phyloP scores from a whole-genome alignment of 1,284 basidiomycete species.

The Termitomyces sp. region DNA sequence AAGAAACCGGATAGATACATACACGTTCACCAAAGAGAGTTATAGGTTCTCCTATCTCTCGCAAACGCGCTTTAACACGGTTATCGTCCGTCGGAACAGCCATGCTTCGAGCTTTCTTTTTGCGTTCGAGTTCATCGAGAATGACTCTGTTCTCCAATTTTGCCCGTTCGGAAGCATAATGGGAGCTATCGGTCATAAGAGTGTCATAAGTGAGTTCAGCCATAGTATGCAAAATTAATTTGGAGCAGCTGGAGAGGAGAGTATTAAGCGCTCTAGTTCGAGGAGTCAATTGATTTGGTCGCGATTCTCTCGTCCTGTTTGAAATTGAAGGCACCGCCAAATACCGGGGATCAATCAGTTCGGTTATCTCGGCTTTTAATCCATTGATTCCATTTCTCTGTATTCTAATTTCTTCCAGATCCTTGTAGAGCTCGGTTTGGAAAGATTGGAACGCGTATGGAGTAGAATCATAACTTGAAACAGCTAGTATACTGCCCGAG shows the following conservation, averaged over 20 bases:
- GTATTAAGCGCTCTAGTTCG: background rate
- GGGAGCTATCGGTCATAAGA: slow-evolving; percentile 71
- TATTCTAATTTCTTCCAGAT: background rate
- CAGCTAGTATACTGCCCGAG: background rate
- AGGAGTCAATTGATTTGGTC: background rate
- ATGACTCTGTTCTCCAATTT: slow-evolving; percentile 75
- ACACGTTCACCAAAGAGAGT: slow-evolving; percentile 97
- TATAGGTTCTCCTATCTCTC: slow-evolving; percentile 94
- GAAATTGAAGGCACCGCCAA: background rate
- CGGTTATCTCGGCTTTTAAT: background rate
- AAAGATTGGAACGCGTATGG: background rate
- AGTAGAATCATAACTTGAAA: background rate
- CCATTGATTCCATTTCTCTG: background rate
- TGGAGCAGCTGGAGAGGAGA: background rate
- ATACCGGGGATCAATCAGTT: background rate
- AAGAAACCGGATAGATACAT: slow-evolving; percentile 29
- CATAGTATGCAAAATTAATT: slow-evolving; percentile 34
- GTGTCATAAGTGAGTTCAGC: slow-evolving; percentile 69
- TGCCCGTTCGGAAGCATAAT: slow-evolving; percentile 66
- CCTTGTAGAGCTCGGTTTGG: background rate
- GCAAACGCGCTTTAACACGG: slow-evolving; percentile 82
- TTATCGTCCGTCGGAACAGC: slow-evolving; percentile 97
- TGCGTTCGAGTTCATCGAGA: slow-evolving; percentile 89
- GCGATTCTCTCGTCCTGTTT: background rate
- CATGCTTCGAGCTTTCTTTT: slow-evolving; percentile 89